phyloP scores from a whole-genome alignment of 257 asterid genomes.

The Capsicum chinense region DNA sequence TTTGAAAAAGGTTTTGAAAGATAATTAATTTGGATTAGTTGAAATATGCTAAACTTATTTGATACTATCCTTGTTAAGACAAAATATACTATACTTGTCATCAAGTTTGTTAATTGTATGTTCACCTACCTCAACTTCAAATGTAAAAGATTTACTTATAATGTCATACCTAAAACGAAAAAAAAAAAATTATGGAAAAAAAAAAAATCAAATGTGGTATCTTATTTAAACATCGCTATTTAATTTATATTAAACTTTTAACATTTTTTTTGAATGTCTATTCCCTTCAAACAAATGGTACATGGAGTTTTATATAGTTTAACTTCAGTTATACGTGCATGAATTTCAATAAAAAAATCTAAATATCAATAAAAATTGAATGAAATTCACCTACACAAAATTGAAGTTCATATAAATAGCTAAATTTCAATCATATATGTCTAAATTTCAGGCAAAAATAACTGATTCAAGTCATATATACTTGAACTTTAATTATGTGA shows the following conservation, averaged over 20 bases:
- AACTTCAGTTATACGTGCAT: background rate
- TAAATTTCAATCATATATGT: no score
- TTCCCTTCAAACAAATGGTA: background rate
- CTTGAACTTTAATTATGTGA: background rate
- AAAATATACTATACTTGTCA: no score
- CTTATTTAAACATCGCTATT: background rate
- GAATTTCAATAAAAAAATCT: no score
- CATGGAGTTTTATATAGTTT: background rate
- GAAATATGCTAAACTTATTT: no score
- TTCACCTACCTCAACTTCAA: background rate
- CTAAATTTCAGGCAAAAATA: no score
- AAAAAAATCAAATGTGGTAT: background rate
- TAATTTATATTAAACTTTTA: background rate
- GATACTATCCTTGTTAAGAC: background rate
- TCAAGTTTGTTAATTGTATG: background rate
- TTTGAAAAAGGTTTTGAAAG: background rate
- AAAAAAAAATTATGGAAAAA: no score
- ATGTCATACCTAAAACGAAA: background rate
- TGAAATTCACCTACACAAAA: no score
- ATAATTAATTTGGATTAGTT: no score
- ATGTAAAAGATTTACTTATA: no score
- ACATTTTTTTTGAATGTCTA: background rate
- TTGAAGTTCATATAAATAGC: no score
- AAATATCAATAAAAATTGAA: no score
- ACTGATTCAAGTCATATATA: background rate